These are phyloP conservation scores for Suillus brevipes DNA, from an alignment of 768 basidiomycete genomes.

Conservation along the genomic window DNA sequence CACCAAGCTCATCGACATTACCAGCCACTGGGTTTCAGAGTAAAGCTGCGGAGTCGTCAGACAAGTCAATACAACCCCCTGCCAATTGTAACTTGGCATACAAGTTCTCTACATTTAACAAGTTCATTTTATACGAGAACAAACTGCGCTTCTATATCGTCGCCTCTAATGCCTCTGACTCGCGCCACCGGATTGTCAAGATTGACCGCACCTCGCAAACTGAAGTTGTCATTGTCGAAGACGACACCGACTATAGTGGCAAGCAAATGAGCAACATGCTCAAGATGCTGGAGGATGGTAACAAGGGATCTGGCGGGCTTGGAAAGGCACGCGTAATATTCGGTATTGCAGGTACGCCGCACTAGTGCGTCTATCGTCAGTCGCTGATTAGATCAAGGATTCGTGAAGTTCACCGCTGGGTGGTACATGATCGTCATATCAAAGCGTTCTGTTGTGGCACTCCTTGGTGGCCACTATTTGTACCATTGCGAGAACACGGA, in stretches of 20 bases:
- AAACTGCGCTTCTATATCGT: slow-evolving; percentile 88
- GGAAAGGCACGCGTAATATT: slow-evolving; percentile 79
- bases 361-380: neutral
- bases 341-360: slow-evolving; percentile 69
- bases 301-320: slow-evolving; percentile 83
- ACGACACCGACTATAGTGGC: slow-evolving; percentile 83
- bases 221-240: slow-evolving; percentile 78
- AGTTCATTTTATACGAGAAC: slow-evolving; percentile 94
- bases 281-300: slow-evolving; percentile 95
- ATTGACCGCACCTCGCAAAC: slow-evolving; percentile 84
- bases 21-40: neutral
- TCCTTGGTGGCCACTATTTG: slow-evolving; percentile 93
- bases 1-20: neutral
- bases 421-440: slow-evolving; percentile 95
- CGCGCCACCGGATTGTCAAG: slow-evolving; percentile 89
- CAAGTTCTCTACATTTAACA: slow-evolving; percentile 48
- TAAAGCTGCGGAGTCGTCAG: neutral
- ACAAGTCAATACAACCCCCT: slow-evolving; percentile 1
- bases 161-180: slow-evolving; percentile 85
- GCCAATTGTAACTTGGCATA: neutral
- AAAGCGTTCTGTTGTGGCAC: slow-evolving; percentile 87
- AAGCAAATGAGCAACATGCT: slow-evolving; percentile 89
- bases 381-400: slow-evolving; percentile 46
- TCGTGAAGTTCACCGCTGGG: slow-evolving; percentile 90
- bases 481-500: slow-evolving; percentile 95